Conservation (phyloP, 495 filamentous ascomycete species). For the Neurospora sp. region DNA sequence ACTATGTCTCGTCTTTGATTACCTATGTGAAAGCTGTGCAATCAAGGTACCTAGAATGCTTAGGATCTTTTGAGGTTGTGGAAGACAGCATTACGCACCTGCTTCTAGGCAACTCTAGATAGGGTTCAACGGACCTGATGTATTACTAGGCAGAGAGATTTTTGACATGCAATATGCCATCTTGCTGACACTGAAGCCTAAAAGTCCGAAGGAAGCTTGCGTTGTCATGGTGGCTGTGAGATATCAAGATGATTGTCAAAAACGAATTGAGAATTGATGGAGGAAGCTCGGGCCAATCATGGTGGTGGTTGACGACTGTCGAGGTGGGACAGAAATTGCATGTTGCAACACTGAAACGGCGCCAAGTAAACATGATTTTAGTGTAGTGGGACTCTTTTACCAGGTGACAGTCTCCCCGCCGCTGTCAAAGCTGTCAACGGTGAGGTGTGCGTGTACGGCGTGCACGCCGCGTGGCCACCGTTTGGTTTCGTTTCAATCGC, state of each 20-base stretch:
- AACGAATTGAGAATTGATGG: neutral
- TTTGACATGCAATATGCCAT: neutral
- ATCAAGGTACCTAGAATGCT: neutral
- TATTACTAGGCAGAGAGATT: neutral
- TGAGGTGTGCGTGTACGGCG: neutral
- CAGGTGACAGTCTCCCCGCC: neutral
- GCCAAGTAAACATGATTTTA: neutral
- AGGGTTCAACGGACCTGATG: neutral
- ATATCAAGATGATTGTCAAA: neutral
- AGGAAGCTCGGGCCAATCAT: neutral
- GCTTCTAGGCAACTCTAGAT: neutral
- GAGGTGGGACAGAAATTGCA: neutral
- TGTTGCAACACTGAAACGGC: neutral
- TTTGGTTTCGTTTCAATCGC: neutral
- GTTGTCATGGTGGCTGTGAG: neutral
- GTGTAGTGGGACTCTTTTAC: neutral
- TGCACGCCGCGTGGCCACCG: neutral
- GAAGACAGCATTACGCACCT: neutral
- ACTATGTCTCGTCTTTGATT: neutral
- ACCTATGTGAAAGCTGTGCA: neutral
- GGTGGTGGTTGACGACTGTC: neutral
- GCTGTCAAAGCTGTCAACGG: neutral
- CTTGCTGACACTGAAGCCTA: neutral
- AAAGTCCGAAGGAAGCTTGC: neutral
- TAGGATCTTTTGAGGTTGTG: neutral